A percentile compares a stretch with the other conserved stretches of the same genome.
Conservation (phyloP, 1,139 yeast species). For the Candida glucosophila region DNA sequence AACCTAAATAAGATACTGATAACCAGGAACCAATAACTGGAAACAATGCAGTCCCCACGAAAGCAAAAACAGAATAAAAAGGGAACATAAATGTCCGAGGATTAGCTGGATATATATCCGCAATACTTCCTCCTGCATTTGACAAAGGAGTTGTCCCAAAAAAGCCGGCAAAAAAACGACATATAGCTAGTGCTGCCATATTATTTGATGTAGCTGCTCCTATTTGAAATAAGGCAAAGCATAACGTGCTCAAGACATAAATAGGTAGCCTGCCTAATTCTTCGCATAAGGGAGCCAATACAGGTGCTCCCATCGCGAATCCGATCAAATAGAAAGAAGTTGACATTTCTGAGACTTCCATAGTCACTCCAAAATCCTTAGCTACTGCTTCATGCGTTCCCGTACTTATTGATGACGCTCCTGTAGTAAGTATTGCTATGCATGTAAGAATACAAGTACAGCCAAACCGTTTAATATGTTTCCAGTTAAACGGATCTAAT, state of each 20-base stretch:
- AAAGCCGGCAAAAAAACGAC: constrained; percentile 6
- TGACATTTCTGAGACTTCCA: constrained; percentile 4
- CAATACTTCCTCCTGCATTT: constrained; percentile 5
- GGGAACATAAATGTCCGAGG: constrained; percentile 4
- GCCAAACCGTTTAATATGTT: constrained; percentile 1
- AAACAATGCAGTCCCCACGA: constrained; percentile 5
- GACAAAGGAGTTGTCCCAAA: constrained; percentile 5
- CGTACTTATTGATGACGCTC: constrained; percentile 4
- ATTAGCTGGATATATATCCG: constrained; percentile 4
- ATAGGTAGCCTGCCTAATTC: constrained; percentile 5
- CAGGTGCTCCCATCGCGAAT: constrained; percentile 5
- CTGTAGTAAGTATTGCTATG: constrained; percentile 3
- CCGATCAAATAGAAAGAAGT: constrained; percentile 5
- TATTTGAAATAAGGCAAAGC: constrained; percentile 3
- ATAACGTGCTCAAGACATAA: constrained; percentile 3
- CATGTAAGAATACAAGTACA: constrained; percentile 3
- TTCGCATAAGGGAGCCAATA: constrained; percentile 6
- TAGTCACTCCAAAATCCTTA: constrained; percentile 3
- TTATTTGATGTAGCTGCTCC: constrained; percentile 4
- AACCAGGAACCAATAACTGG: constrained; percentile 5
- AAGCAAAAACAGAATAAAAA: constrained; percentile 4
- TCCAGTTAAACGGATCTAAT: constrained; percentile 6
- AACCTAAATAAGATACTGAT: constrained; percentile 2
- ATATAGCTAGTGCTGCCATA: constrained; percentile 4
- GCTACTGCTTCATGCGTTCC: constrained; percentile 4